Evolutionary conservation across 208 protist genomes (phyloP), one percentile per base, ranked within the genome.

Genomic region (Acanthamoeba royreba): DNA sequence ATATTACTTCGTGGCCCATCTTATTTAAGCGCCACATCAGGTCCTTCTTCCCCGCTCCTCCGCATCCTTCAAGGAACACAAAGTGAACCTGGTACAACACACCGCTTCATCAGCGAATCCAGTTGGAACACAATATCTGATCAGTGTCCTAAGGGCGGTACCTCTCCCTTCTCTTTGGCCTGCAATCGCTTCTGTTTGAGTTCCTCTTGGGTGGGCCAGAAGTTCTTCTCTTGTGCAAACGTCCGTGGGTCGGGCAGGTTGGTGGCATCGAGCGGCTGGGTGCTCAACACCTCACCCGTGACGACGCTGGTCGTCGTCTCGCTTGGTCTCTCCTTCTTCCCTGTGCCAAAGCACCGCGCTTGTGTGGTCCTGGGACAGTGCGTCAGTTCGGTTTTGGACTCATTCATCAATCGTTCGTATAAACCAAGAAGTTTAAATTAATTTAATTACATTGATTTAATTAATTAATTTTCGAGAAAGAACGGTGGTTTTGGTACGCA

Each of bases 51-150:
- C 81, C 81, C 2, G 81, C 53, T n/a, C 81, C 81, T 2, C 52
- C 81, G 11, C n/a, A 35, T 13, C 81, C 81, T n/a, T 89, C 81
- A 2, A 89, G 52, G 81, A 89, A 89, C 81, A 89, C 81, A 43
- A 89, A 89, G 49, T 89, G 81, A 19, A 33, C n/a, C 81, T 89
- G 46, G 5, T 81, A n/a, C 66, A 40, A 13, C 11, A 28, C 35
- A 28, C 66, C 31, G 66, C 13, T 11, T n/a, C 13, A 28, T n/a
- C 49, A 58, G 22, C 49, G 22, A n/a, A 22, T 58, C 22, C 15
- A 58, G n/a, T n/a, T 77, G 66, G 25, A 15, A 40, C 66, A 66
- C 55, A 77, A 38, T 17, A 35, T 5, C 35, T 31, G 63, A 4
- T 13, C n/a, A 25, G 63, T 25, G 4, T 22, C 22, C 22, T 58